phyloP scores from a whole-genome alignment of 345 rosid genomes.

The Populus simonii region DNA sequence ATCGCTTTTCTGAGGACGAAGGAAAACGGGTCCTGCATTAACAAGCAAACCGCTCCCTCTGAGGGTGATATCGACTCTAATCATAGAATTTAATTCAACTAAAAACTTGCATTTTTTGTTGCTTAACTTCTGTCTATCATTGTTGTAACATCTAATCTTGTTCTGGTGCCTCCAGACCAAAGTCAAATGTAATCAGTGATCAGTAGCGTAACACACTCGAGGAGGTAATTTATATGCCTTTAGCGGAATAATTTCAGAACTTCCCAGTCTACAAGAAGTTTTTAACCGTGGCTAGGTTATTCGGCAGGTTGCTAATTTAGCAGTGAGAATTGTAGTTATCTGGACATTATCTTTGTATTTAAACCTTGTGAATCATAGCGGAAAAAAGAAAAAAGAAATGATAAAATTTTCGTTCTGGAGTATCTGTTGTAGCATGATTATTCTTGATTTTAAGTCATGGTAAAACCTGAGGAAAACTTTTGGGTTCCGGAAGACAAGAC shows the following conservation, averaged over 20 bases:
- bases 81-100: slow-evolving; percentile 5
- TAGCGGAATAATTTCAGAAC: slow-evolving; percentile 22
- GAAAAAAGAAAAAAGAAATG: slow-evolving; percentile 1
- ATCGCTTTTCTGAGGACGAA: slow-evolving; percentile 57
- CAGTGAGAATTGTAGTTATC: slow-evolving; percentile 24
- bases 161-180: slow-evolving; percentile 36
- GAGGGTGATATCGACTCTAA: slow-evolving; percentile 18
- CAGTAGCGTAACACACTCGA: slow-evolving; percentile 24
- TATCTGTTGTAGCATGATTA: not conserved
- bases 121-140: slow-evolving; percentile 3
- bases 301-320: slow-evolving; percentile 22
- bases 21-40: slow-evolving; percentile 20
- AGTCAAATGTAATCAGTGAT: slow-evolving; percentile 25
- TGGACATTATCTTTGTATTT: slow-evolving; percentile 15
- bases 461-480: too few relatives aligned
- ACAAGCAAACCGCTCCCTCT: slow-evolving; percentile 4
- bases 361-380: slow-evolving; percentile 9
- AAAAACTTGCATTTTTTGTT: not conserved
- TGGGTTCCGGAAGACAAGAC: too few relatives aligned
- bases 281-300: slow-evolving; percentile 20
- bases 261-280: slow-evolving; percentile 22
- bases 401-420: not conserved
- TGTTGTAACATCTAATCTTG: slow-evolving; percentile 39
- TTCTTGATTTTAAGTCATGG: too few relatives aligned
- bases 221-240: slow-evolving; percentile 13